Conservation (phyloP, 2,329 filamentous ascomycete genomes). For the Pyrenochaeta sp. region DNA sequence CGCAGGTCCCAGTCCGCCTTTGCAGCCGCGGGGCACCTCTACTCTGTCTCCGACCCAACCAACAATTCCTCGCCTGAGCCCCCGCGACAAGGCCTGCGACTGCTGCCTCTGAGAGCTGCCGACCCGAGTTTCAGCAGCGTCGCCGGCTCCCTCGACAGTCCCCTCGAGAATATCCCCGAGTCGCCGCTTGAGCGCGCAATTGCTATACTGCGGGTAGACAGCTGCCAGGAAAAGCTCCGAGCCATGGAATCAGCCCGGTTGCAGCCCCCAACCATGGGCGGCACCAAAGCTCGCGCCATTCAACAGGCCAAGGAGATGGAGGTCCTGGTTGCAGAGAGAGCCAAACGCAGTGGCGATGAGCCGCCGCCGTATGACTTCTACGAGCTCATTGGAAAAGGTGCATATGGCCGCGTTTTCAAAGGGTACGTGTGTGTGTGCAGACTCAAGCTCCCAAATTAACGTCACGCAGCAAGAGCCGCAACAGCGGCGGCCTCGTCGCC, state of each 20-base stretch:
- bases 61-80: conserved; percentile 14
- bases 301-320: conserved; percentile 77
- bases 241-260: conserved; percentile 42
- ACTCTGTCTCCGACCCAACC: conserved; percentile 33
- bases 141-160: conserved; percentile 19
- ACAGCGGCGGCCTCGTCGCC: conserved; percentile 65
- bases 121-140: conserved; percentile 22
- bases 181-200: conserved; percentile 20
- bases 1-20: conserved; percentile 1
- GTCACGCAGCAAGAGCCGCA: conserved; percentile 46
- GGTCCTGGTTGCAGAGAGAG: conserved; percentile 67
- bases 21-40: conserved; percentile 13
- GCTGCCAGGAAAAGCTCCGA: conserved; percentile 8
- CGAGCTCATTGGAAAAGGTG: conserved; percentile 78
- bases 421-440: conserved; percentile 55
- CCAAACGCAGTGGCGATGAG: conserved; percentile 65
- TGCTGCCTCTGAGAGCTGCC: conserved; percentile 19
- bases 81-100: conserved; percentile 8
- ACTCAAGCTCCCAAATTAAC: too few species aligned
- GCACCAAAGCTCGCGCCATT: conserved; percentile 66
- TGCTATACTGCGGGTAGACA: conserved; percentile 6
- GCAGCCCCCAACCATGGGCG: conserved; percentile 37
- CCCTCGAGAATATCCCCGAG: conserved; percentile 36
- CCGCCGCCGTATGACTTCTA: conserved; percentile 72
- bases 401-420: conserved; percentile 78